Evolutionary conservation across 2,329 filamentous ascomycete species (phyloP).

Genomic region (Purpureocillium lavendulum): DNA sequence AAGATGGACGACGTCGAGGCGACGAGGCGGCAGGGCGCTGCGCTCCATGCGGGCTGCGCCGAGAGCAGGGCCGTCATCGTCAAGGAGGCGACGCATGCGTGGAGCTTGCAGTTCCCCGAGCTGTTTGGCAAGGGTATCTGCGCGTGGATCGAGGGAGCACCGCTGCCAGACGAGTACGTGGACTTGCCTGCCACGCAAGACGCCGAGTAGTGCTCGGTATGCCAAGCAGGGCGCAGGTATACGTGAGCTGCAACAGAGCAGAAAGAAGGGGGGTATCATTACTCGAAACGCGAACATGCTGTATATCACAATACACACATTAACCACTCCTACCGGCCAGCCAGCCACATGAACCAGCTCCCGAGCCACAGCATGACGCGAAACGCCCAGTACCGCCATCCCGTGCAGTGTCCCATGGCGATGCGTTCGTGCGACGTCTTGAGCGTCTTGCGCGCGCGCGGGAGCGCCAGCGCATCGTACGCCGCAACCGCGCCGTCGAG

Average conservation of each 20-base stretch:
- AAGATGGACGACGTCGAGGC: constrained; percentile 22
- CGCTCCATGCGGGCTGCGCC: constrained; percentile 14
- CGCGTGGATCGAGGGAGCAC: constrained; percentile 23
- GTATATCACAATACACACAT: too few relatives aligned
- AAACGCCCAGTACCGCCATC: neutral
- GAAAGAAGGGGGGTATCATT: too few relatives aligned
- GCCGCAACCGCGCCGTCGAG: constrained; percentile 17
- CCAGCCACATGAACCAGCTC: neutral
- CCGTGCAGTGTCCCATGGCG: constrained; percentile 6
- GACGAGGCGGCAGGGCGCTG: constrained; percentile 18
- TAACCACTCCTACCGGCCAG: neutral
- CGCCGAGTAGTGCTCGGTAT: too few relatives aligned
- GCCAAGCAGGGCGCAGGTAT: neutral
- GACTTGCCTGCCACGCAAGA: constrained; percentile 4
- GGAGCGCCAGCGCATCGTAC: constrained; percentile 24
- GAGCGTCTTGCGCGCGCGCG: constrained; percentile 17
- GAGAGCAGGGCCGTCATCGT: constrained; percentile 22
- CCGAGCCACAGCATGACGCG: constrained; percentile 1
- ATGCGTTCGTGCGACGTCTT: constrained; percentile 11
- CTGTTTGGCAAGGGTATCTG: constrained; percentile 26
- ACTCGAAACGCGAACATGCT: too few relatives aligned
- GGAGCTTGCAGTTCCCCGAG: constrained; percentile 30
- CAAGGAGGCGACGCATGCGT: constrained; percentile 26
- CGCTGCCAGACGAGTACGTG: constrained; percentile 18
- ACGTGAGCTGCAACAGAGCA: too few relatives aligned